Percentiles rank a stretch among this genome's conserved stretches.
phyloP scores from a whole-genome alignment of 345 rosid species.

The Alliaria petiolata region DNA sequence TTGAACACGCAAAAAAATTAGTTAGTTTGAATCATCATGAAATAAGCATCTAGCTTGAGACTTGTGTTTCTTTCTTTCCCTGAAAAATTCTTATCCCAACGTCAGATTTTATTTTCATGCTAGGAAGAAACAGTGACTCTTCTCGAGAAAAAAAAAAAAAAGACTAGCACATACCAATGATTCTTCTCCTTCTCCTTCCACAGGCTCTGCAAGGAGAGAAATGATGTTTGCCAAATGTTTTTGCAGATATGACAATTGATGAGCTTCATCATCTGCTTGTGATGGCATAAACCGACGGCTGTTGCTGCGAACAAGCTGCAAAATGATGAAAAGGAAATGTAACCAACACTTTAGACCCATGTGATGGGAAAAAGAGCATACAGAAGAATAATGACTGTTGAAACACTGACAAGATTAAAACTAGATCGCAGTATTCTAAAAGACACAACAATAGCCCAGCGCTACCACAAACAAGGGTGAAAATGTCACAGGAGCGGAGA shows the following conservation, averaged over 20 bases:
- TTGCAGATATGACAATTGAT: constrained; percentile 90
- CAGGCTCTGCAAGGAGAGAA: constrained; percentile 85
- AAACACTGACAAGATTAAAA: constrained; percentile 3
- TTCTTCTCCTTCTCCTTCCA: constrained; percentile 86
- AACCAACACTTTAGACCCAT: background rate
- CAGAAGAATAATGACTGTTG: background rate
- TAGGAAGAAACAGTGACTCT: background rate
- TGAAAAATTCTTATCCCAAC: no score
- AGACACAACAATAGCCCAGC: background rate
- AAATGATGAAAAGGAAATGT: constrained; percentile 6
- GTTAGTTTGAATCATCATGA: constrained; percentile 1
- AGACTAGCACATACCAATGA: constrained; percentile 58
- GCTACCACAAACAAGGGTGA: background rate
- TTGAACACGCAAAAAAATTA: constrained; percentile 20
- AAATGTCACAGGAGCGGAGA: background rate
- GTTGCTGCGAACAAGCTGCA: constrained; percentile 98
- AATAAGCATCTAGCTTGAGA: no score
- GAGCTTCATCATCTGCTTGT: constrained; percentile 96
- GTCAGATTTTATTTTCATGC: no score
- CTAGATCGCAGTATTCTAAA: background rate
- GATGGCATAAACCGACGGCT: constrained; percentile 96
- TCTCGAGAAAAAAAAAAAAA: background rate
- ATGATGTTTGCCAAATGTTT: constrained; percentile 88
- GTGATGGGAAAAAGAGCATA: background rate
- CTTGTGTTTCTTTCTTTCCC: no score